phyloP scores from a whole-genome alignment of 2,329 filamentous ascomycete genomes.

The Trichoderma atroviride region DNA sequence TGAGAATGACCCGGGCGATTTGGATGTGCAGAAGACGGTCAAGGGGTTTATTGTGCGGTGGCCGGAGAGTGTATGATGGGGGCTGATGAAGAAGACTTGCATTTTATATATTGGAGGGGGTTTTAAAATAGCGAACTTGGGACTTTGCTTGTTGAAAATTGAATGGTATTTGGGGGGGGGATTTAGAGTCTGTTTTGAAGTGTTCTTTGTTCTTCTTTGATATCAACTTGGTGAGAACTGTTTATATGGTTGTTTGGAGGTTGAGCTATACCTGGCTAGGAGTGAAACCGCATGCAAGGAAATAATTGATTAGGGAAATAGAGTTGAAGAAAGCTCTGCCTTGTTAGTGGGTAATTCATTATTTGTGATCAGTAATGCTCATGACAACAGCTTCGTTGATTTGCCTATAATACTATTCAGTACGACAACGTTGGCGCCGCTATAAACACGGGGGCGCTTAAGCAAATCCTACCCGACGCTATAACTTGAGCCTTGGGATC shows the following conservation, averaged over 20 bases:
- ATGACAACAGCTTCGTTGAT: neutral
- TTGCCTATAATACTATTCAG: neutral
- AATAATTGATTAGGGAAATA: neutral
- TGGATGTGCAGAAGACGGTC: slow-evolving; percentile 78
- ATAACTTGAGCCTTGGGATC: neutral
- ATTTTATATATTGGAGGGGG: neutral
- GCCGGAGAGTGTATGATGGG: slow-evolving; percentile 48
- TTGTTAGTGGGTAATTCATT: neutral
- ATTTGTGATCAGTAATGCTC: no score
- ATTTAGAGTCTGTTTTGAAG: neutral
- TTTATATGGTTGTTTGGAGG: neutral
- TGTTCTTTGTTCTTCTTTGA: neutral
- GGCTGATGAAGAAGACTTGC: neutral
- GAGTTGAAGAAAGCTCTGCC: neutral
- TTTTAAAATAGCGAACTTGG: neutral
- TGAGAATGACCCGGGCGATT: slow-evolving; percentile 83
- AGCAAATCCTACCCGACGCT: neutral
- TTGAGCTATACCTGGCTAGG: neutral
- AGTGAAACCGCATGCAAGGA: neutral
- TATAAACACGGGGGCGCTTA: neutral
- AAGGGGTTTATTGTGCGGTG: slow-evolving; percentile 76
- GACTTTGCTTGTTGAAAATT: neutral
- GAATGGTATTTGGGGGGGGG: neutral
- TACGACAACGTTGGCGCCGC: neutral
- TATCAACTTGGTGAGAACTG: neutral